phyloP scores from a whole-genome alignment of 495 filamentous ascomycete species.

The Penicillium taxi region DNA sequence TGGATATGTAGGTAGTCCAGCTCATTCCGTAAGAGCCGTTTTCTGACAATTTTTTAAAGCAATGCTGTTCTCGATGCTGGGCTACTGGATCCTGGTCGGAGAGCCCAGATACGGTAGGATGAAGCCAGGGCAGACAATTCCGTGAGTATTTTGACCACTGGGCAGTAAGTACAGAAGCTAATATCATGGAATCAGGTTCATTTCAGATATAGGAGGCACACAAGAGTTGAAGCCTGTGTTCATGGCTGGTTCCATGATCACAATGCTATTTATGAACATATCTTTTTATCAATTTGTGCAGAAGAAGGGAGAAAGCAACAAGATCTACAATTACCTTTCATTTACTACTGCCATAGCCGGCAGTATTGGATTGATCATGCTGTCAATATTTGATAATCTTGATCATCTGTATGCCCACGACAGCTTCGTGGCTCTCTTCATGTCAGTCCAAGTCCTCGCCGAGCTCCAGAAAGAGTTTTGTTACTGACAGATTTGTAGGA shows the following conservation, averaged over 20 bases:
- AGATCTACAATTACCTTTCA: slow-evolving; percentile 9
- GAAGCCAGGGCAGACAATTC: slow-evolving; percentile 16
- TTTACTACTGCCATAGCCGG: slow-evolving; percentile 13
- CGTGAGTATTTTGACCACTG: slow-evolving; percentile 6
- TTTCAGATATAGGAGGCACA: slow-evolving; percentile 14
- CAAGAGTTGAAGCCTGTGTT: slow-evolving; percentile 15
- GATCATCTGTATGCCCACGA: slow-evolving; percentile 11
- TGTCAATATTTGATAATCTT: slow-evolving; percentile 16
- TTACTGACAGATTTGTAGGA: slow-evolving; percentile 8
- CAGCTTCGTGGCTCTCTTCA: slow-evolving; percentile 14
- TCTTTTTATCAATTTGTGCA: slow-evolving; percentile 17
- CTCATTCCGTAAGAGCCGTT: neutral
- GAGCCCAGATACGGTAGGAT: slow-evolving; percentile 14
- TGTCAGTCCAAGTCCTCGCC: slow-evolving; percentile 6
- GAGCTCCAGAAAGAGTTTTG: neutral
- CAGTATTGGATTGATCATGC: slow-evolving; percentile 11
- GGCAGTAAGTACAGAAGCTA: neutral
- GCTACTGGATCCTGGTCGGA: slow-evolving; percentile 14
- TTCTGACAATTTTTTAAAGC: slow-evolving; percentile 3
- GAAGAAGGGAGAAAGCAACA: slow-evolving; percentile 12
- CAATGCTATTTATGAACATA: slow-evolving; percentile 12
- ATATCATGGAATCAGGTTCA: slow-evolving; percentile 9
- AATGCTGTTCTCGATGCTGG: slow-evolving; percentile 12
- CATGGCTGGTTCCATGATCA: slow-evolving; percentile 12
- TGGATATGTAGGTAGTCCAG: slow-evolving; percentile 6